Evolutionary conservation across 495 filamentous ascomycete species (phyloP), one percentile per base, ranked within the genome.

Genomic region (Daldinia grandis): DNA sequence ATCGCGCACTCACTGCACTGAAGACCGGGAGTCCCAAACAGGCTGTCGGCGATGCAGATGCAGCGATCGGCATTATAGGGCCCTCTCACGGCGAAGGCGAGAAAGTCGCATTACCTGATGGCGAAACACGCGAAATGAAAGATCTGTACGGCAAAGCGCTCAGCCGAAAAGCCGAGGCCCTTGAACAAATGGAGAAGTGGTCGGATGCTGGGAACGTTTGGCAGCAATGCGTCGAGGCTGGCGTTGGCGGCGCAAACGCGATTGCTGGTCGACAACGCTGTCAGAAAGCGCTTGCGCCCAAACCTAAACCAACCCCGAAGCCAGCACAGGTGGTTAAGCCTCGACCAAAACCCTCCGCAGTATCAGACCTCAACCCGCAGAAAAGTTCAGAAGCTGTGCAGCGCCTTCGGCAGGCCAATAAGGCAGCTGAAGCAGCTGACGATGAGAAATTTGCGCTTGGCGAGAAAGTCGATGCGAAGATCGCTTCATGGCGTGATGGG

Each of bases 181-280:
- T 98, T 30, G 95, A 99, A 80, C 92, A 98, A 72, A 89, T 99
- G 75, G 95, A 99, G 81, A 91, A 91, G 76, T 99, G 95, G 95
- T 76, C 79, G 2, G 94, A 98, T 30, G 96, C 95, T 3, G 89
- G 86, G 0, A 82, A 86, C 19, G 86, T 89, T 0, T 99, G 95
- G 95, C 89, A 89, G 67, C 81, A 86, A 24, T 93, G 92, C 27
- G 91, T 98, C 15, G 92, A 95, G 78, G 87, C 88, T 5, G 92
- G 93, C 6, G 86, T 96, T 7, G 94, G 95, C 38, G 95, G 93
- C 30, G 82, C 90, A 33, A 89, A 89, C 6, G 94, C 93, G 42
- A 90, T 94, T 21, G 91, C 93, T 58, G 96, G 94, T 5, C 86
- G 94, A n/a, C 90, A 93, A 66, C 85, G 95, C 25, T 98, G 95